These are phyloP conservation scores for Globisporangium abappressorium DNA, from an alignment of 352 stramenopile genomes.

Conservation along the genomic window DNA sequence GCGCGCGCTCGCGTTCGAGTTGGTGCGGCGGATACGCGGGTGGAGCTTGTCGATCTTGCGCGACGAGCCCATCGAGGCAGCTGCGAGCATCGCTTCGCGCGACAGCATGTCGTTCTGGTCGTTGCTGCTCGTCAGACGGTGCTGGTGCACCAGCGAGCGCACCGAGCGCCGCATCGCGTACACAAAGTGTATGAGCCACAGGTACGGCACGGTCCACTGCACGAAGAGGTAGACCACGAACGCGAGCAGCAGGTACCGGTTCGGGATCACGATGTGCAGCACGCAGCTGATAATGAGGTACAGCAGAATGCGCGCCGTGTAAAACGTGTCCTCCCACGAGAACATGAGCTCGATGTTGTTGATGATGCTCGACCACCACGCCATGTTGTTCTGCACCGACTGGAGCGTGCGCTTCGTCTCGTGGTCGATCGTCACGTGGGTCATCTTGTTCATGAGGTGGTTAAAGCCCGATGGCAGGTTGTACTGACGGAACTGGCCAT, in stretches of 20 bases:
- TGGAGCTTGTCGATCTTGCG: constrained; percentile 38
- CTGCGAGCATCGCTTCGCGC: constrained; percentile 33
- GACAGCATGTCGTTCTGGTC: constrained; percentile 52
- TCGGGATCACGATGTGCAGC: constrained; percentile 81
- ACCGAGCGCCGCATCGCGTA: constrained; percentile 66
- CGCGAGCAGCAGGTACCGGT: constrained; percentile 78
- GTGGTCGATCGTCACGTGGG: constrained; percentile 78
- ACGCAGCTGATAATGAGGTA: constrained; percentile 83
- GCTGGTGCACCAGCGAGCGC: constrained; percentile 69
- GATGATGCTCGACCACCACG: constrained; percentile 83
- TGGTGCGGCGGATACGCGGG: constrained; percentile 38
- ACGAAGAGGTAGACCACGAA: constrained; percentile 79
- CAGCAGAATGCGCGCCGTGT: constrained; percentile 76
- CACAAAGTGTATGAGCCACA: constrained; percentile 65
- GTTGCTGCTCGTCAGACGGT: constrained; percentile 61
- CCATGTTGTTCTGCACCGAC: constrained; percentile 88
- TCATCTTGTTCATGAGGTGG: constrained; percentile 90
- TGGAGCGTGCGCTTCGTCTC: constrained; percentile 83
- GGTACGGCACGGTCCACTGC: constrained; percentile 78
- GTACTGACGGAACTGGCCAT: constrained; percentile 70
- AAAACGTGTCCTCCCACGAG: constrained; percentile 86
- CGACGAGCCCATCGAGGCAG: constrained; percentile 7
- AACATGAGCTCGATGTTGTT: constrained; percentile 86
- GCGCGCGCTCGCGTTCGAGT: constrained; percentile 57
- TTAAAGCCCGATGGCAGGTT: constrained; percentile 81